Evolutionary conservation across 345 rosid genomes (phyloP), one percentile per base, ranked within the genome.

Genomic region (Erysimum cheiranthoides): DNA sequence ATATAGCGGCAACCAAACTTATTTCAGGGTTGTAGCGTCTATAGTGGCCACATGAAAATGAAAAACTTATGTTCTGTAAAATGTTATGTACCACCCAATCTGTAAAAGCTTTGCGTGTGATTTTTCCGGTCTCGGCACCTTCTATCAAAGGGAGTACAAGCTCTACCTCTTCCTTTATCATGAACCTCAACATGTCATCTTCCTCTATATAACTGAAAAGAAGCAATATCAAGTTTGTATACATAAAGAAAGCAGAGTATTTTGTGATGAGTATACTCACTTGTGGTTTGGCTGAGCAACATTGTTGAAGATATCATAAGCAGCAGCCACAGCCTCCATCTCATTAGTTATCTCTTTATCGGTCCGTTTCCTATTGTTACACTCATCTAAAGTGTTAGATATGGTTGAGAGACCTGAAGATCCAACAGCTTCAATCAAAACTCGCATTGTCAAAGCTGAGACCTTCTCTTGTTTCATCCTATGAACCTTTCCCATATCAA

Each of bases 381-480:
- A 3, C 51, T 73, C 88, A 54, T 90, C 91, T 50, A 93, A 61
- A 3, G 91, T 59, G 63, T 88, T 77, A 1, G 98, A 93, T 71
- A 93, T 84, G 21, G 93, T 87, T 1, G 90, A 80, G 47, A 90
- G 81, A 59, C 92, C 86, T 0, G 95, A 86, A 59, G 68, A 85
- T 62, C 84, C 87, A 28, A 90, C 85, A 0, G 90, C 86, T 64
- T 93, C 97, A 10, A 88, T 82, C 83, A 93, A 77, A 59, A 84
- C 85, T 81, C 92, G 84, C 96, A 93, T 89, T 10, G 92, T 89
- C 98, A 94, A 93, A 75, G 94, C 83, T 0, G 98, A 89, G 49
- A 93, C 98, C 80, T 87, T 93, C 56, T 89, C 95, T 70, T 80
- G 88, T 79, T 89, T 90, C 87, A 93, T 81, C 68, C 80, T 81